Evolutionary conservation across 345 rosid species (phyloP).

Genomic region (Combretum micranthum): DNA sequence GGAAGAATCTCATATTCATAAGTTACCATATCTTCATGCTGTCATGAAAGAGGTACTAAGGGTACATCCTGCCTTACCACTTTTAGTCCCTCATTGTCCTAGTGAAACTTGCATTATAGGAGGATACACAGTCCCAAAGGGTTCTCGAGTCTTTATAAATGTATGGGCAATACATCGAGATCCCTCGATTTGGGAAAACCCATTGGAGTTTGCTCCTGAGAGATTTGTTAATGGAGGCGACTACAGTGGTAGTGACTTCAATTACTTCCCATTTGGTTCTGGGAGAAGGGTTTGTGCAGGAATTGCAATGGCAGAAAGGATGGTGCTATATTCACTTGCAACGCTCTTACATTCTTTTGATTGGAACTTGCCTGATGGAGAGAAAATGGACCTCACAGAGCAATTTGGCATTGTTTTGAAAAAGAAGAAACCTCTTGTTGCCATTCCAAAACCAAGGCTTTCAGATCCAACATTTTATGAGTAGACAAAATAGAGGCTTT

Average conservation of each 20-base stretch:
- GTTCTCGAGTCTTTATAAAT: constrained; percentile 9
- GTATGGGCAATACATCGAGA: constrained; percentile 17
- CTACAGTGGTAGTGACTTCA: constrained; percentile 45
- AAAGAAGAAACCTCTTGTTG: constrained; percentile 38
- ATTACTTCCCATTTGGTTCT: constrained; percentile 74
- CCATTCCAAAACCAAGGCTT: constrained; percentile 46
- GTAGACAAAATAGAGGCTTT: too few relatives aligned
- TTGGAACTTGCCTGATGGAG: constrained; percentile 34
- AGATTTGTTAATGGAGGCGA: constrained; percentile 45
- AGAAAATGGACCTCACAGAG: constrained; percentile 28
- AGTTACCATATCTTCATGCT: constrained; percentile 12
- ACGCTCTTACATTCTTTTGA: constrained; percentile 57
- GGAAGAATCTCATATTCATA: constrained; percentile 15
- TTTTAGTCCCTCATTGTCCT: constrained; percentile 14
- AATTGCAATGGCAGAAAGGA: constrained; percentile 61
- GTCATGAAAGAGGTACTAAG: constrained; percentile 16
- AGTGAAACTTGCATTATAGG: constrained; percentile 7
- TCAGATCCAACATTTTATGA: constrained; percentile 28
- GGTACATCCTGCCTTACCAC: constrained; percentile 14
- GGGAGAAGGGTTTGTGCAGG: constrained; percentile 74
- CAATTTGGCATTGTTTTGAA: constrained; percentile 63
- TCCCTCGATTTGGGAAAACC: constrained; percentile 9
- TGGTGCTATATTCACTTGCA: constrained; percentile 51
- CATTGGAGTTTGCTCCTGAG: constrained; percentile 23
- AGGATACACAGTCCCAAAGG: constrained; percentile 12